A percentile compares a stretch with the other conserved stretches of the same genome.
These are phyloP conservation scores for Ophiostoma sp. DNA, from an alignment of 2,329 filamentous ascomycete species.

Conservation along the genomic window DNA sequence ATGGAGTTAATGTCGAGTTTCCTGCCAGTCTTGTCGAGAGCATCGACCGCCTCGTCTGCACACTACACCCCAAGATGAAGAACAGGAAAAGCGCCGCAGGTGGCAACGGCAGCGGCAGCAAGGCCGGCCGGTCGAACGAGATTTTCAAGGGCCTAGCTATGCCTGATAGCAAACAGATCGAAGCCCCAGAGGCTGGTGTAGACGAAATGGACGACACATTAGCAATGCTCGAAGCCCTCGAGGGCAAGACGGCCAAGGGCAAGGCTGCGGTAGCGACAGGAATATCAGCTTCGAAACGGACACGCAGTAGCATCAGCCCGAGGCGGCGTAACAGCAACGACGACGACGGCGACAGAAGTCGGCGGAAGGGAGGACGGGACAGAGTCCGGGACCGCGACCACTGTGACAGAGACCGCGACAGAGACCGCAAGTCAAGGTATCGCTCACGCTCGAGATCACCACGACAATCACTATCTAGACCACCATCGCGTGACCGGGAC, in stretches of 20 bases:
- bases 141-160: slow-evolving; percentile 89
- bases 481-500: slow-evolving; percentile 39
- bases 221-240: slow-evolving; percentile 80
- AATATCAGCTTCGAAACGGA: neutral
- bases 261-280: neutral
- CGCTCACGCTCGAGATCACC: slow-evolving; percentile 39
- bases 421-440: slow-evolving; percentile 40
- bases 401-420: slow-evolving; percentile 39
- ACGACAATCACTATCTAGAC: slow-evolving; percentile 36
- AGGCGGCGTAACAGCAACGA: slow-evolving; percentile 23
- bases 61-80: slow-evolving; percentile 89
- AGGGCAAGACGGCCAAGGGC: slow-evolving; percentile 49
- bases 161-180: slow-evolving; percentile 60
- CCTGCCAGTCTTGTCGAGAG: slow-evolving; percentile 90
- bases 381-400: slow-evolving; percentile 38
- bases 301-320: slow-evolving; percentile 17
- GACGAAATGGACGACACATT: slow-evolving; percentile 89
- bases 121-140: slow-evolving; percentile 45
- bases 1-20: slow-evolving; percentile 68
- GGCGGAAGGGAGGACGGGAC: slow-evolving; percentile 20
- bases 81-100: slow-evolving; percentile 37
- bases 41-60: slow-evolving; percentile 79
- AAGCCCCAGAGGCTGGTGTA: slow-evolving; percentile 33
- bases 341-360: slow-evolving; percentile 27
- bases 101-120: slow-evolving; percentile 31